Evolutionary conservation across 2,329 filamentous ascomycete genomes (phyloP), one percentile per base, ranked within the genome.

Genomic region (Madurella mycetomatis): DNA sequence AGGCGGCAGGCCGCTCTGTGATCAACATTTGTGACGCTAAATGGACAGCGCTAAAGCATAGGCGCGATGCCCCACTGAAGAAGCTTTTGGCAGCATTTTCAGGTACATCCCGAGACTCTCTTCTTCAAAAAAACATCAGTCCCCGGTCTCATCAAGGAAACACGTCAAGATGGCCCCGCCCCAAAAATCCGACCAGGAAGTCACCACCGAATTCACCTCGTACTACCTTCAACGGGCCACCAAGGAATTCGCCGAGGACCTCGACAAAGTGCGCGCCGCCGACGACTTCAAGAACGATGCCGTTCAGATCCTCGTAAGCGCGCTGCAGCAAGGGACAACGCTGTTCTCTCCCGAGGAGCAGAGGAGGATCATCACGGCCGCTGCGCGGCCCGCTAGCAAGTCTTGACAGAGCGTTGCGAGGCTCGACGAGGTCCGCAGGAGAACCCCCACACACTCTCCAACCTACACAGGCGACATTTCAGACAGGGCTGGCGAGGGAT

Each of bases 221-320:
- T 86, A 83, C 67, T 90, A 90, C 68, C 79, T 91, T 45, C 83
- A 86, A 63, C 83, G 81, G 55, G 75, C 84, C 5, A 88, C 87
- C 0, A 74, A 77, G 48, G 87, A 91, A 67, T 83, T 92, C 53
- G 82, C 84, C 12, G 85, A 90, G 61, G 88, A 91, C 66, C 76
- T 92, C 39, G 84, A 89, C 71, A 83, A 83, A 68, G 75, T 90
- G 57, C 82, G 87, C 60, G 64, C 60, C 40, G 85, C 87, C 9
- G 81, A 83, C 62, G 88, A 91, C 70, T 92, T 90, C 72, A 84
- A 82, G 65, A 74, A 74, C 55, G 82, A 83, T 49, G 80, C 81
- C 3, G 77, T 90, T 31, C 75, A 78, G 5, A 78, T 89, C 65
- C 76, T 91, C 41, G 77, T 91, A 34, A 75, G 81, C 63, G 85